These are phyloP conservation scores for Tylopilus sp. DNA, from an alignment of 1,284 basidiomycete genomes.

Conservation along the genomic window DNA sequence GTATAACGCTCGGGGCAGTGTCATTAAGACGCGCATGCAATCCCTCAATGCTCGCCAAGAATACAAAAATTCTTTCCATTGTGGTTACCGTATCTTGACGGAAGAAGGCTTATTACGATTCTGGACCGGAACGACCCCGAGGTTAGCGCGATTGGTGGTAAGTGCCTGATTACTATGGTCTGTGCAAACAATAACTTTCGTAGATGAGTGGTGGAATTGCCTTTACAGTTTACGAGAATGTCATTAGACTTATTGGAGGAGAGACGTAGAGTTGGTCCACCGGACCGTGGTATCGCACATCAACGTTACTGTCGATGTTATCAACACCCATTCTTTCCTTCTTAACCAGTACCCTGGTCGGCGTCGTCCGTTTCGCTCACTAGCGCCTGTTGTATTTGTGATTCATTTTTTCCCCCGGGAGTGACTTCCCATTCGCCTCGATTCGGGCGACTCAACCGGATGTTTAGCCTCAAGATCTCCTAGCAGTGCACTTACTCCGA, in stretches of 20 bases:
- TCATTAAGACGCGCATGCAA: conserved; percentile 99
- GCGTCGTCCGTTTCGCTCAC: neutral
- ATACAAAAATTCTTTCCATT: conserved; percentile 95
- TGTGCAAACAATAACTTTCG: conserved; percentile 2
- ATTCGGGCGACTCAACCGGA: no score
- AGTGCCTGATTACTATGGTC: conserved; percentile 46
- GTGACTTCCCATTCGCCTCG: no score
- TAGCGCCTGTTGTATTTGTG: conserved; percentile 40
- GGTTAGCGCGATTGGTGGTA: conserved; percentile 87
- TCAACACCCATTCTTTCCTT: neutral
- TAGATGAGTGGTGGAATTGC: conserved; percentile 95
- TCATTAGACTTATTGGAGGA: conserved; percentile 63
- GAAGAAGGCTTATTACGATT: conserved; percentile 91
- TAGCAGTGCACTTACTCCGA: no score
- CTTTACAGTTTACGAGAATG: conserved; percentile 93
- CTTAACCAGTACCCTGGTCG: neutral
- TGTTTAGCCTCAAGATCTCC: no score
- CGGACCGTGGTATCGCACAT: conserved; percentile 1
- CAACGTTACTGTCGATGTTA: neutral
- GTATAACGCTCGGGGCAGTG: conserved; percentile 61
- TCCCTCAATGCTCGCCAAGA: conserved; percentile 85
- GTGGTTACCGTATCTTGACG: conserved; percentile 90
- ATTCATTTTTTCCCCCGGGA: no score
- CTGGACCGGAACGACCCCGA: conserved; percentile 96
- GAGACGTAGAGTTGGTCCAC: conserved; percentile 9